phyloP scores from a whole-genome alignment of 2,329 filamentous ascomycete genomes.

The Chaetomiaceae sp. region DNA sequence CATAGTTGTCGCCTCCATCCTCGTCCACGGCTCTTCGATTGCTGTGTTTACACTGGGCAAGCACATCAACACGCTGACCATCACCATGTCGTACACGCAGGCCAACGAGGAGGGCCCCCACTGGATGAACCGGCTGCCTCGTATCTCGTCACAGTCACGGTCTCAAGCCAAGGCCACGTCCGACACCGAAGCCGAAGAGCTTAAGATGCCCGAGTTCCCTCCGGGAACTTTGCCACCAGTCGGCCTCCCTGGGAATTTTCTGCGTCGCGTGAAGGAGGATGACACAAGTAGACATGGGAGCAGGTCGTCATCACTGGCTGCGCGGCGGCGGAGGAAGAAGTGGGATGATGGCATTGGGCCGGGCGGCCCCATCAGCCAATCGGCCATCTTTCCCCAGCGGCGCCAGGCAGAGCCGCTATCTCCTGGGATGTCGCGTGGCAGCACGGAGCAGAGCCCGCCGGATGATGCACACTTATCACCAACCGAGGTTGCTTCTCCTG shows the following conservation, averaged over 20 bases:
- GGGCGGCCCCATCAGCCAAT: constrained; percentile 84
- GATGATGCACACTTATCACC: constrained; percentile 25
- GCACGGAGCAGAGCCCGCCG: constrained; percentile 20
- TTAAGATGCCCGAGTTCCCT: constrained; percentile 57
- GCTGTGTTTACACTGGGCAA: constrained; percentile 97
- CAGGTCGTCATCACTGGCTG: constrained; percentile 56
- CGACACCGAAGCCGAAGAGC: constrained; percentile 64
- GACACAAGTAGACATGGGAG: constrained; percentile 52
- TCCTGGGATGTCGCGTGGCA: constrained; percentile 14
- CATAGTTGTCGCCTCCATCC: constrained; percentile 86
- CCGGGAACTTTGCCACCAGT: constrained; percentile 69
- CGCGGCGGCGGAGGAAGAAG: constrained; percentile 61
- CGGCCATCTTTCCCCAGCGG: constrained; percentile 73
- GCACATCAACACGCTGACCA: constrained; percentile 90
- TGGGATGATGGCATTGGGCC: constrained; percentile 69
- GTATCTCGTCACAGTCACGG: constrained; percentile 62
- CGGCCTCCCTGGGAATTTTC: constrained; percentile 68
- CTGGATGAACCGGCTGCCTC: constrained; percentile 91
- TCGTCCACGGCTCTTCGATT: constrained; percentile 96
- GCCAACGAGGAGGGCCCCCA: constrained; percentile 81
- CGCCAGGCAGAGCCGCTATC: constrained; percentile 30
- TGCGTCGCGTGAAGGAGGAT: constrained; percentile 80
- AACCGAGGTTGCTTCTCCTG: constrained; percentile 1
- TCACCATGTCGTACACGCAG: constrained; percentile 94
- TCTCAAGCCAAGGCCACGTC: constrained; percentile 85